Base-by-base conservation (phyloP, 2,329 filamentous ascomycete genomes). In the Calonectria pseudoreteaudii region DNA sequence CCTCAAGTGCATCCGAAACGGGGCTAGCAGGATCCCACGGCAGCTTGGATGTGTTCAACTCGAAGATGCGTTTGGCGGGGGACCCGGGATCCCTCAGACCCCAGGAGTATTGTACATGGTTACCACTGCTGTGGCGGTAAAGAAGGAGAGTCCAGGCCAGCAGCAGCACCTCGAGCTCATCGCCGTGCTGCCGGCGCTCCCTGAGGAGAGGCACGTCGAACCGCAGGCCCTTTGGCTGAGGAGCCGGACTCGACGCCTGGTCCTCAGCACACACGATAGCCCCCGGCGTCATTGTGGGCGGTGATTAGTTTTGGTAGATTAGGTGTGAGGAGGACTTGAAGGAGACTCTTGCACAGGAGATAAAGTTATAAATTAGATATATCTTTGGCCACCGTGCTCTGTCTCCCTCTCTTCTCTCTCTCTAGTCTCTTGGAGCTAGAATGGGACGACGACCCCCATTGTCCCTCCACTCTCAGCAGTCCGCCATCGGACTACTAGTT, bases 81-180 rank as follows among this genome's bases (percentile, higher is more conserved):
- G 77, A 68, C 1, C 66, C 76, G 11, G 72, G 62, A 30, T 80
- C 74, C 56, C 67, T 73, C 38, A 79, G 16, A 1, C 78, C 76
- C 78, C 78, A 80, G 0, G 78, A 80, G 30, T 72, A 80, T 18
- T 80, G 77, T 7, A 77, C 67, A 26, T 78, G 77, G 13, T 79
- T 79, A 1, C 78, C 78, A 11, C 70, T 77, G n/a, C 58, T 80
- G 52, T 80, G 73, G 7, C 78, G 77, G 23, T 80, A 80, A 4
- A 80, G 66, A 26, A 79, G 78, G 30, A 80, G 78, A 3, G 77
- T 38, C 78, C 78, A 80, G 20, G 76, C 78, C 69, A 80, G 66
- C 66, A 80, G 38, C 49, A 80, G 58, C 6, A 60, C 71, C 16
- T 80, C 78, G 14, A 80, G 66, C 11, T 77, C 73, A 31, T 67